These are phyloP conservation scores for Jackrogersella minutella DNA, from an alignment of 495 filamentous ascomycete genomes.

Conservation along the genomic window DNA sequence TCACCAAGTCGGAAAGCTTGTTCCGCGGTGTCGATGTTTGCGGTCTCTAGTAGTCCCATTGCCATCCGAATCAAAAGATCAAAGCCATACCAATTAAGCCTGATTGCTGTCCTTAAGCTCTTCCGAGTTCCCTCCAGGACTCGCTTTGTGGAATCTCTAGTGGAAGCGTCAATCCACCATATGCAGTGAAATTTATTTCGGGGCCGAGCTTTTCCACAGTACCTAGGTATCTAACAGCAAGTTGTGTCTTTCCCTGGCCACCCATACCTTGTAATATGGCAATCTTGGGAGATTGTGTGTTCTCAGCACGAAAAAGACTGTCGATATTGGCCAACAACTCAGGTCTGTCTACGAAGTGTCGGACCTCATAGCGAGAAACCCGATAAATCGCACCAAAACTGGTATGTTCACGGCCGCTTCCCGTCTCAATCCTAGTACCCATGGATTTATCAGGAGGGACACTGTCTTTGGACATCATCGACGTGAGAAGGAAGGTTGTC, in stretches of 20 bases:
- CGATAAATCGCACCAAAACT: neutral
- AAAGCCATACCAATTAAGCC: neutral
- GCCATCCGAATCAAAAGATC: neutral
- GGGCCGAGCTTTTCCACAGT: neutral
- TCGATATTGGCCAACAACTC: neutral
- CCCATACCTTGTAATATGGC: conserved; percentile 3
- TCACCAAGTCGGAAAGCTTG: neutral
- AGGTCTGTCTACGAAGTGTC: neutral
- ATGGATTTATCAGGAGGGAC: neutral
- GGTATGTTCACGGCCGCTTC: neutral
- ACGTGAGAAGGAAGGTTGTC: conserved; percentile 3
- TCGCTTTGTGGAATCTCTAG: neutral
- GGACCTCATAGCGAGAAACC: neutral
- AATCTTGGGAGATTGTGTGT: neutral
- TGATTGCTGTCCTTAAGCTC: neutral
- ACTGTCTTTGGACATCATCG: neutral
- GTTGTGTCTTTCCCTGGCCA: conserved; percentile 5
- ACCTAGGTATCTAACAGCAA: conserved; percentile 1
- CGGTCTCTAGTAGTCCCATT: neutral
- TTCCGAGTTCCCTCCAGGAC: neutral
- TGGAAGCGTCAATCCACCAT: conserved; percentile 3
- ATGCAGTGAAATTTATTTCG: neutral
- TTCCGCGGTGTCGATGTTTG: neutral
- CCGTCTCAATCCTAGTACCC: no score
- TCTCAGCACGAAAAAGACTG: neutral